phyloP scores from a whole-genome alignment of 2,329 filamentous ascomycete species.

The Ceratocystis lukuohia region DNA sequence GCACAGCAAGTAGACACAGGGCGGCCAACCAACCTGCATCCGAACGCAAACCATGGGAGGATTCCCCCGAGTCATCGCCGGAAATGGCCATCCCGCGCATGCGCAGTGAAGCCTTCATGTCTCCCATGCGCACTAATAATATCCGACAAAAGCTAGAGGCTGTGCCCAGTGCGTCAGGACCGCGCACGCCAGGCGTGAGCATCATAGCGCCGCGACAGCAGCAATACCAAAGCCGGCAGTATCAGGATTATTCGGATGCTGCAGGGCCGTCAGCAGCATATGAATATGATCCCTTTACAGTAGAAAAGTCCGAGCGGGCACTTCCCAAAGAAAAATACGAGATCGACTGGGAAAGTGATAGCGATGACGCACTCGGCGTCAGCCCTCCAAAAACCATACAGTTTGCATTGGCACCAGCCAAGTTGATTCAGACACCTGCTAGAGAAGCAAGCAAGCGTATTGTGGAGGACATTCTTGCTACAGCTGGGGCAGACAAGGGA shows the following conservation, averaged over 20 bases:
- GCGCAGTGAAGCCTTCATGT: constrained; percentile 73
- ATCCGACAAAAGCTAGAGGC: constrained; percentile 32
- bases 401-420: constrained; percentile 64
- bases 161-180: constrained; percentile 30
- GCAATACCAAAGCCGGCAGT: neutral
- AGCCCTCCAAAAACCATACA: constrained; percentile 91
- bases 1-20: neutral
- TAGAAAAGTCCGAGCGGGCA: constrained; percentile 20
- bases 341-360: constrained; percentile 63
- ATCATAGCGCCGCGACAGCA: constrained; percentile 54
- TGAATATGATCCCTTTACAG: constrained; percentile 32
- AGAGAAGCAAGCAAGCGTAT: constrained; percentile 70
- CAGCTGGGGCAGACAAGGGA: constrained; percentile 51
- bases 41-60: constrained; percentile 14
- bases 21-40: neutral
- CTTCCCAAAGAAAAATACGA: constrained; percentile 34
- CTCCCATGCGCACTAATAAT: constrained; percentile 39
- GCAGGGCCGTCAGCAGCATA: neutral
- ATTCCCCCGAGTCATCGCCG: constrained; percentile 57
- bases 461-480: constrained; percentile 64
- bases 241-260: neutral
- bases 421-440: constrained; percentile 68
- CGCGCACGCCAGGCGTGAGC: constrained; percentile 69
- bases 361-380: constrained; percentile 55
- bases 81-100: constrained; percentile 70